Evolutionary conservation across 176 grass and related monocot genomes (phyloP).

Genomic region (Zea luxurians): DNA sequence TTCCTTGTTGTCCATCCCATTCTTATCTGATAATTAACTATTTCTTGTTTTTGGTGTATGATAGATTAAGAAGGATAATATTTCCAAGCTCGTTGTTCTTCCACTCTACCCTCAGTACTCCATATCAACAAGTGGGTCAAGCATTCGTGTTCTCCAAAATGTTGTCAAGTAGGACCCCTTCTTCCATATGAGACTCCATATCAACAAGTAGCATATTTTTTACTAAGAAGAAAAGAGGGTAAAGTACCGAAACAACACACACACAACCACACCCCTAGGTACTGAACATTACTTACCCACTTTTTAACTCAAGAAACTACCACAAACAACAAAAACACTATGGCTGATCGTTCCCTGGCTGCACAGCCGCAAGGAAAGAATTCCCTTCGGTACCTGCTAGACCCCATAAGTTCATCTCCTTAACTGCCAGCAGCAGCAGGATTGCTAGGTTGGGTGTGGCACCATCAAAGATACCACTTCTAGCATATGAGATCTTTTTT

Average conservation of each 20-base stretch:
- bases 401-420: neutral
- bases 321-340: neutral
- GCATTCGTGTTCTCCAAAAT: conserved; percentile 80
- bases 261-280: neutral
- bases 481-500: neutral
- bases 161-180: conserved; percentile 59
- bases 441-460: neutral
- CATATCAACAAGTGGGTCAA: conserved; percentile 96
- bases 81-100: conserved; percentile 87
- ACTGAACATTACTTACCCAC: neutral
- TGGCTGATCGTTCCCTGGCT: neutral
- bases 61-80: conserved; percentile 89
- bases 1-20: neutral
- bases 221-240: neutral
- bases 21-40: conserved; percentile 26
- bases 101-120: conserved; percentile 97
- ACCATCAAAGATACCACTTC: neutral
- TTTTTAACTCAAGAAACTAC: neutral
- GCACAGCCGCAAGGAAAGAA: neutral
- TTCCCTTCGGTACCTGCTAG: neutral
- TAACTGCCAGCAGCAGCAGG: neutral
- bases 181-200: neutral
- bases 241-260: neutral
- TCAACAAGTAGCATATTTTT: neutral
- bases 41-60: conserved; percentile 31